Evolutionary conservation across 257 asterid species (phyloP).

Genomic region (Primulina tabacum): DNA sequence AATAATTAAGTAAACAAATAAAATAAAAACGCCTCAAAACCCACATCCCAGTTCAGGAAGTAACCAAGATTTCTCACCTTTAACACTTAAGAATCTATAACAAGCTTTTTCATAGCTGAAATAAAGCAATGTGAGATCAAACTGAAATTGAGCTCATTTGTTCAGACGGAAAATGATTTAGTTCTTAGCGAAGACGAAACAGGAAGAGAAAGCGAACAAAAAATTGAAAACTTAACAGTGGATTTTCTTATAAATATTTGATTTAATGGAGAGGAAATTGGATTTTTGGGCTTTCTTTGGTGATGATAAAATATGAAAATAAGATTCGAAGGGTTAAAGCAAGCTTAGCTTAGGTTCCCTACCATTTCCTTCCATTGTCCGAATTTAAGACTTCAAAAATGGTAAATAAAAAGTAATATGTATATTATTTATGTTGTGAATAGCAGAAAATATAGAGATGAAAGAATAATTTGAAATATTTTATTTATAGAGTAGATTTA

Average conservation of each 20-base stretch:
- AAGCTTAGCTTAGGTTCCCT: constrained; percentile 48
- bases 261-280: constrained; percentile 33
- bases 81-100: constrained; percentile 23
- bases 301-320: constrained; percentile 40
- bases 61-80: constrained; percentile 25
- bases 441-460: too few relatives aligned
- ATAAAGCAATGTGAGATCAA: constrained; percentile 27
- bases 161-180: constrained; percentile 1
- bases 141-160: constrained; percentile 19
- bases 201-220: background rate
- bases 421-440: too few relatives aligned
- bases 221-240: background rate
- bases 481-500: too few relatives aligned
- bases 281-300: constrained; percentile 27
- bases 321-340: constrained; percentile 36
- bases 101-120: constrained; percentile 25
- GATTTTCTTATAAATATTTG: constrained; percentile 32
- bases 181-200: constrained; percentile 5
- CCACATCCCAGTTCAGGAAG: constrained; percentile 30
- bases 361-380: constrained; percentile 53
- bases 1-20: background rate
- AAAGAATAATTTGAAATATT: too few relatives aligned
- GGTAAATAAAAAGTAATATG: constrained; percentile 17
- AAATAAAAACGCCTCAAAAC: constrained; percentile 17
- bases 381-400: constrained; percentile 34